Evolutionary conservation across 192 early-diverging fungal genomes (phyloP).

Genomic region (Lobulomyces angularis): DNA sequence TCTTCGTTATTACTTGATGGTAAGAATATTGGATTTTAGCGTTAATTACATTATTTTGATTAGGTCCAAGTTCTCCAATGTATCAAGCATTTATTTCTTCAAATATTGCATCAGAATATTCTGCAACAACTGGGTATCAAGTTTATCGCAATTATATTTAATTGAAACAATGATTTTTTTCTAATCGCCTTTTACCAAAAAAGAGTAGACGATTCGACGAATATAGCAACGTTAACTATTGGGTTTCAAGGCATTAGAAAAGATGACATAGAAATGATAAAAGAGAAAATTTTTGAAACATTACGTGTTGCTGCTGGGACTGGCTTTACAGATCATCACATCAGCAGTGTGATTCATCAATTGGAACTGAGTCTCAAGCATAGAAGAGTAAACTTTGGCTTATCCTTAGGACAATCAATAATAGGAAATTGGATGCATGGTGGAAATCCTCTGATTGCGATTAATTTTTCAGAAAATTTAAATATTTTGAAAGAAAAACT

Average conservation of each 20-base stretch:
- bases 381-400: constrained; percentile 75
- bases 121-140: constrained; percentile 77
- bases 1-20: constrained; percentile 75
- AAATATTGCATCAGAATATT: constrained; percentile 80
- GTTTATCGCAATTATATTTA: neutral
- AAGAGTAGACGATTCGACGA: constrained; percentile 18
- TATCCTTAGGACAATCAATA: constrained; percentile 63
- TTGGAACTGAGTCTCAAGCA: constrained; percentile 84
- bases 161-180: neutral
- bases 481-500: constrained; percentile 47
- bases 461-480: constrained; percentile 50
- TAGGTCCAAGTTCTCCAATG: constrained; percentile 85
- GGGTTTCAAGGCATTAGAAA: constrained; percentile 76
- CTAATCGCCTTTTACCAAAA: neutral
- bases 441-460: constrained; percentile 65
- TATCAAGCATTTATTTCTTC: constrained; percentile 85
- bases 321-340: constrained; percentile 66
- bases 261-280: constrained; percentile 47
- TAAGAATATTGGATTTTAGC: no score
- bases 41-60: no score
- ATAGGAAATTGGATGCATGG: constrained; percentile 81
- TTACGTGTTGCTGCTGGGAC: constrained; percentile 49
- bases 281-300: constrained; percentile 56
- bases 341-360: constrained; percentile 76
- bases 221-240: constrained; percentile 67